Conservation (phyloP, 768 basidiomycete genomes). For the Calocybe indica region DNA sequence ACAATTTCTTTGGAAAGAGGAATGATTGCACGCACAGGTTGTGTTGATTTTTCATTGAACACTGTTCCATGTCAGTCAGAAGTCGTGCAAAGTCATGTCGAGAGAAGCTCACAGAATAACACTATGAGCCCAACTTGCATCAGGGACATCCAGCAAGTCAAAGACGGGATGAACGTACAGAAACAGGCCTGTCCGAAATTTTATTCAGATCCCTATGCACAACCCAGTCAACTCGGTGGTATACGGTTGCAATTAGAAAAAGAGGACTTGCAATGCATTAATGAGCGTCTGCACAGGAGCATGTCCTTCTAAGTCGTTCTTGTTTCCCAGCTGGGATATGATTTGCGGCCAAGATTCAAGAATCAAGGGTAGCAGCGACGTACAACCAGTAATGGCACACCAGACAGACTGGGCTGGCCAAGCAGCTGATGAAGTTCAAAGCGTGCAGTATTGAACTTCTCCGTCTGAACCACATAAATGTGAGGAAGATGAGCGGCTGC, state of each 20-base stretch:
- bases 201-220: slow-evolving; percentile 63
- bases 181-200: slow-evolving; percentile 75
- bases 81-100: not conserved
- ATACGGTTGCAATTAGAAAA: not conserved
- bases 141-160: not conserved
- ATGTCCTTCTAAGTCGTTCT: slow-evolving; percentile 80
- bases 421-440: slow-evolving; percentile 84
- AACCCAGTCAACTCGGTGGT: not conserved
- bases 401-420: slow-evolving; percentile 53
- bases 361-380: slow-evolving; percentile 18
- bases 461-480: slow-evolving; percentile 40
- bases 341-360: not conserved
- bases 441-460: slow-evolving; percentile 76
- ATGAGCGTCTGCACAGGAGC: slow-evolving; percentile 82
- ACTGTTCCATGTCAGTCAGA: slow-evolving; percentile 38
- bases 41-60: slow-evolving; percentile 95
- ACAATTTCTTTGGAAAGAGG: not conserved
- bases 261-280: slow-evolving; percentile 51
- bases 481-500: not conserved
- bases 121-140: slow-evolving; percentile 32
- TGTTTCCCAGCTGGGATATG: slow-evolving; percentile 74
- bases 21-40: slow-evolving; percentile 57
- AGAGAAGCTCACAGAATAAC: slow-evolving; percentile 60
- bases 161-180: slow-evolving; percentile 44
- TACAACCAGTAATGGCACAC: slow-evolving; percentile 81